phyloP scores from a whole-genome alignment of 2,329 filamentous ascomycete genomes.

The Pezicula neosporulosa region DNA sequence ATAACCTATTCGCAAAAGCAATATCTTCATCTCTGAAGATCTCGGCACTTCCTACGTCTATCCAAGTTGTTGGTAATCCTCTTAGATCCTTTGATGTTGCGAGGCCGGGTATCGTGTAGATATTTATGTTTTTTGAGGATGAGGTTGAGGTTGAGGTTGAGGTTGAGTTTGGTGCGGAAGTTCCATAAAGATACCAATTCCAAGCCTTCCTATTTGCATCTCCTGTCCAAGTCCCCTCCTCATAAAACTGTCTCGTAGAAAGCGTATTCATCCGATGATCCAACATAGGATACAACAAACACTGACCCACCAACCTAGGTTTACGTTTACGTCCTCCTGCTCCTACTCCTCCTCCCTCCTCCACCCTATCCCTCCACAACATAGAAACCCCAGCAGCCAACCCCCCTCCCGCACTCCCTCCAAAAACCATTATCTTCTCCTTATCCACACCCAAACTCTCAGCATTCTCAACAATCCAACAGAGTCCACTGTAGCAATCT shows the following conservation, averaged over 20 bases:
- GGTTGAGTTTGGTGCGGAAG: no score
- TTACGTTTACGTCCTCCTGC: no score
- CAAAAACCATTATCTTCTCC: slow-evolving; percentile 48
- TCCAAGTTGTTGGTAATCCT: slow-evolving; percentile 28
- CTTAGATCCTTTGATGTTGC: slow-evolving; percentile 21
- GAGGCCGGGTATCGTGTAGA: slow-evolving; percentile 29
- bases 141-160: slow-evolving; percentile 3
- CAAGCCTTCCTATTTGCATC: slow-evolving; percentile 28
- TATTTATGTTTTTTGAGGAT: slow-evolving; percentile 23
- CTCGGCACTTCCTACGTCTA: slow-evolving; percentile 33
- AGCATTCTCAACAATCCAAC: slow-evolving; percentile 29
- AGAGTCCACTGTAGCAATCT: slow-evolving; percentile 37
- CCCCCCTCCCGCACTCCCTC: slow-evolving; percentile 54
- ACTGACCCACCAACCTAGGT: slow-evolving; percentile 33
- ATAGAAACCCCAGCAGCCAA: slow-evolving; percentile 51
- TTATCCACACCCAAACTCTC: slow-evolving; percentile 36
- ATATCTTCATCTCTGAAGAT: slow-evolving; percentile 32
- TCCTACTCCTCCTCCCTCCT: no score
- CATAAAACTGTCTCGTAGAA: slow-evolving; percentile 25
- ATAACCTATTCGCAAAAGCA: slow-evolving; percentile 30
- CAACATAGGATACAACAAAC: slow-evolving; percentile 39
- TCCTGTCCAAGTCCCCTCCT: slow-evolving; percentile 28
- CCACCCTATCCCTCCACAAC: slow-evolving; percentile 37
- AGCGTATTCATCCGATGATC: slow-evolving; percentile 32
- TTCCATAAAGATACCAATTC: slow-evolving; percentile 27